phyloP scores from a whole-genome alignment of 1,284 basidiomycete genomes.

The Cryptococcus floricola region DNA sequence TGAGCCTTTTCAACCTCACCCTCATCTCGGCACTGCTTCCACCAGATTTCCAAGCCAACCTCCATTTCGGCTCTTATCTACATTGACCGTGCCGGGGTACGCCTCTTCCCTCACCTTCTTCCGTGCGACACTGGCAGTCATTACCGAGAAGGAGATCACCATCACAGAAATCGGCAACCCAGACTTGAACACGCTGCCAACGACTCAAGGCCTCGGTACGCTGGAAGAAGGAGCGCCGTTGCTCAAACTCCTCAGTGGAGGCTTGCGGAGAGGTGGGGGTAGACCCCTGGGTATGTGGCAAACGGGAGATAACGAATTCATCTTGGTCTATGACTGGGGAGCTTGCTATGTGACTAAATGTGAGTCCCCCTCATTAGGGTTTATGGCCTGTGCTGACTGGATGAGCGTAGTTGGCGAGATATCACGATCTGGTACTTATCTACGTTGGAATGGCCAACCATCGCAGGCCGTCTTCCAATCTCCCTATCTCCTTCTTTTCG shows the following conservation, averaged over 20 bases:
- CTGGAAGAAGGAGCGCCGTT: slow-evolving; percentile 9
- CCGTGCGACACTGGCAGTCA: slow-evolving; percentile 31
- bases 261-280: neutral
- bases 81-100: slow-evolving; percentile 24
- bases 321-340: slow-evolving; percentile 36
- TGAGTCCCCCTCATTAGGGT: slow-evolving; percentile 7
- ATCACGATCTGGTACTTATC: slow-evolving; percentile 20
- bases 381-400: neutral
- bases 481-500: slow-evolving; percentile 33
- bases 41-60: neutral
- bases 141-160: slow-evolving; percentile 32
- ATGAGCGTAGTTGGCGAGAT: slow-evolving; percentile 28
- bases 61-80: slow-evolving; percentile 28
- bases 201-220: slow-evolving; percentile 11
- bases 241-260: slow-evolving; percentile 12
- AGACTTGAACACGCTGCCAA: slow-evolving; percentile 27
- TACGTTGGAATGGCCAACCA: slow-evolving; percentile 35
- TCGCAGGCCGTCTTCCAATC: slow-evolving; percentile 24
- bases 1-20: slow-evolving; percentile 19
- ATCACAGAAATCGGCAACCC: slow-evolving; percentile 38
- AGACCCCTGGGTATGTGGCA: slow-evolving; percentile 38
- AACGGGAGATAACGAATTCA: slow-evolving; percentile 33
- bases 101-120: slow-evolving; percentile 37
- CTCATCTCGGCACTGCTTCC: neutral
- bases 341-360: slow-evolving; percentile 38